Percentiles rank a stretch among this genome's conserved stretches.
These are phyloP conservation scores for Ascosphaera apis DNA, from an alignment of 2,329 filamentous ascomycete species.

Conservation along the genomic window DNA sequence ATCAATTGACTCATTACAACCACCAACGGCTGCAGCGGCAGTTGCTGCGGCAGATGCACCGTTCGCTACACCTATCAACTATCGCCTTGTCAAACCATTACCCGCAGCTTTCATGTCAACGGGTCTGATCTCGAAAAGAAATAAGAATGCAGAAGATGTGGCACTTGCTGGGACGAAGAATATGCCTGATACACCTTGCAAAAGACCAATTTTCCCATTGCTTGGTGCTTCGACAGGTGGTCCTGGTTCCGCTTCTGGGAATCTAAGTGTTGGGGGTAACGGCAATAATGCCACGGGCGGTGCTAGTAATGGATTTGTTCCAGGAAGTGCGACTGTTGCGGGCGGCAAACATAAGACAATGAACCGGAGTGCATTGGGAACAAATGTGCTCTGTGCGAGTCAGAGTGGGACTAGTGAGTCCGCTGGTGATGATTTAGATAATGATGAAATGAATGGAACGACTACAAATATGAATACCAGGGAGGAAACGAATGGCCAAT, in stretches of 20 bases:
- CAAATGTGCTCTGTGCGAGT: neutral
- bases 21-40: neutral
- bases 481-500: too few relatives aligned
- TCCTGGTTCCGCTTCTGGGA: neutral
- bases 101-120: conserved; percentile 83
- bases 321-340: neutral
- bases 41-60: conserved; percentile 20
- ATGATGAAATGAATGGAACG: neutral
- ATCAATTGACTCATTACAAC: conserved; percentile 20
- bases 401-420: neutral
- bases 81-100: conserved; percentile 53
- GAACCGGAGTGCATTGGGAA: neutral
- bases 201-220: conserved; percentile 34
- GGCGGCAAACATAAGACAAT: neutral
- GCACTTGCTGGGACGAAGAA: conserved; percentile 31
- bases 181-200: conserved; percentile 91
- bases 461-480: too few relatives aligned
- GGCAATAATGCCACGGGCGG: neutral
- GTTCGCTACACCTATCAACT: conserved; percentile 53
- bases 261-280: neutral
- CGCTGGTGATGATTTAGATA: neutral
- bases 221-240: neutral
- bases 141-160: conserved; percentile 52
- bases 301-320: neutral
- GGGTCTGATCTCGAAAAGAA: conserved; percentile 83